phyloP scores from a whole-genome alignment of 1,284 basidiomycete genomes.

The Anthracocystis panici-leucophaei region DNA sequence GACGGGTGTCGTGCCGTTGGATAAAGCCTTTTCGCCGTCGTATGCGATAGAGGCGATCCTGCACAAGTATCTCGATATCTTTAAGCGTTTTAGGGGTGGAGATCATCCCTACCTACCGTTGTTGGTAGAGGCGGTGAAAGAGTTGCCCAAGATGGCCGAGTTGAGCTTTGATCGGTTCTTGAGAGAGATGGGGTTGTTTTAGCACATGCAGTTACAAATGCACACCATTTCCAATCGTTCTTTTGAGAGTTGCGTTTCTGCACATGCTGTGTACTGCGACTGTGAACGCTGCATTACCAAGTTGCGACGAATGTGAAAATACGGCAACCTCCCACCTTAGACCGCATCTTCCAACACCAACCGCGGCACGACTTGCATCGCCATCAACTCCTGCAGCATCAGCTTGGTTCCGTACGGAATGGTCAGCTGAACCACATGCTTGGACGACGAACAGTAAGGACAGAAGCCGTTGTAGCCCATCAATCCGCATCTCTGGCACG shows the following conservation, averaged over 20 bases:
- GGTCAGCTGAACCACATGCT: slow-evolving; percentile 94
- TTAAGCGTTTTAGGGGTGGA: slow-evolving; percentile 50
- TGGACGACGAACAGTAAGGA: slow-evolving; percentile 86
- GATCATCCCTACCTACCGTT: slow-evolving; percentile 55
- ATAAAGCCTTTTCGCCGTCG: slow-evolving; percentile 40
- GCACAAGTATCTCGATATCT: slow-evolving; percentile 57
- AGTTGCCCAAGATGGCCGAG: slow-evolving; percentile 53
- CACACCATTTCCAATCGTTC: too few relatives aligned
- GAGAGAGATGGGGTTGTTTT: slow-evolving; percentile 43
- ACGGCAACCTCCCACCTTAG: background rate
- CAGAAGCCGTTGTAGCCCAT: slow-evolving; percentile 83
- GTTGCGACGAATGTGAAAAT: too few relatives aligned
- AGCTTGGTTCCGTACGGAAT: slow-evolving; percentile 98
- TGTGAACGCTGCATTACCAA: too few relatives aligned
- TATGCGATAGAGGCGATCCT: slow-evolving; percentile 56
- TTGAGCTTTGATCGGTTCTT: slow-evolving; percentile 42
- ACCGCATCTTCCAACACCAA: slow-evolving; percentile 68
- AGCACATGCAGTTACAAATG: too few relatives aligned
- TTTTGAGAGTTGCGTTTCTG: too few relatives aligned
- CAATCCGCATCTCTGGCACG: slow-evolving; percentile 92
- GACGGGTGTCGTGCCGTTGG: slow-evolving; percentile 18
- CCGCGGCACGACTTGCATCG: slow-evolving; percentile 72
- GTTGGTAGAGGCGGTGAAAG: slow-evolving; percentile 54
- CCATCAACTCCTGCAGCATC: slow-evolving; percentile 89
- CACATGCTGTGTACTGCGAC: too few relatives aligned